Conservation (phyloP, 257 asterid genomes). For the Lycium barbarum region DNA sequence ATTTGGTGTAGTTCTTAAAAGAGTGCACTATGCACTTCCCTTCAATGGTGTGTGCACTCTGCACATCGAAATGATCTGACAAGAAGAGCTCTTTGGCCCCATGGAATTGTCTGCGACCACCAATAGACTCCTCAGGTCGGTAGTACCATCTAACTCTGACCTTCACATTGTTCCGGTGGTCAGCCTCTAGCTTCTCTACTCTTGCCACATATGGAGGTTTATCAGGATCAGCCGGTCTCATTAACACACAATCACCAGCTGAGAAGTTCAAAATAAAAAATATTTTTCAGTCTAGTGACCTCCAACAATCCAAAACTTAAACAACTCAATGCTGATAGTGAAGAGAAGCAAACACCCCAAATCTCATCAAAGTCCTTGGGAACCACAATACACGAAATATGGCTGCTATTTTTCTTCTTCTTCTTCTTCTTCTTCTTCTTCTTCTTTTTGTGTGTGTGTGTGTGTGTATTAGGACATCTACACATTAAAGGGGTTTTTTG, state of each 20-base stretch:
- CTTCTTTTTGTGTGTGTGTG: neutral
- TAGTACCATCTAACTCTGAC: constrained; percentile 83
- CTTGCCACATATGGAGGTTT: constrained; percentile 84
- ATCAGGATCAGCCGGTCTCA: constrained; percentile 78
- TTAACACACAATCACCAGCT: constrained; percentile 87
- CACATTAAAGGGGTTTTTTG: neutral
- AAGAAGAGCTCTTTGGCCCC: constrained; percentile 87
- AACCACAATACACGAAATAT: constrained; percentile 8
- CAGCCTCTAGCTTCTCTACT: constrained; percentile 84
- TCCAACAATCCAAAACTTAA: constrained; percentile 13
- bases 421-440: no score
- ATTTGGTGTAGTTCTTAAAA: constrained; percentile 82
- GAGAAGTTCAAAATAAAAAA: constrained; percentile 6
- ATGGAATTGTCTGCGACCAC: constrained; percentile 89
- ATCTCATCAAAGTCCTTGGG: neutral
- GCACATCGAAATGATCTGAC: constrained; percentile 81
- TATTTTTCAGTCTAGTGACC: neutral
- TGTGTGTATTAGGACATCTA: neutral
- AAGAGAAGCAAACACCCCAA: neutral
- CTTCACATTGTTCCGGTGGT: constrained; percentile 72
- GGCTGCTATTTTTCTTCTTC: neutral
- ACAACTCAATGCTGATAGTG: neutral
- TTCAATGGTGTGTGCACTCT: constrained; percentile 90
- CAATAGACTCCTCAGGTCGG: constrained; percentile 83
- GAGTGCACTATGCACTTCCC: constrained; percentile 89